Evolutionary conservation across 73 alveolate species (phyloP).

Genomic region (Uronychia setigera): DNA sequence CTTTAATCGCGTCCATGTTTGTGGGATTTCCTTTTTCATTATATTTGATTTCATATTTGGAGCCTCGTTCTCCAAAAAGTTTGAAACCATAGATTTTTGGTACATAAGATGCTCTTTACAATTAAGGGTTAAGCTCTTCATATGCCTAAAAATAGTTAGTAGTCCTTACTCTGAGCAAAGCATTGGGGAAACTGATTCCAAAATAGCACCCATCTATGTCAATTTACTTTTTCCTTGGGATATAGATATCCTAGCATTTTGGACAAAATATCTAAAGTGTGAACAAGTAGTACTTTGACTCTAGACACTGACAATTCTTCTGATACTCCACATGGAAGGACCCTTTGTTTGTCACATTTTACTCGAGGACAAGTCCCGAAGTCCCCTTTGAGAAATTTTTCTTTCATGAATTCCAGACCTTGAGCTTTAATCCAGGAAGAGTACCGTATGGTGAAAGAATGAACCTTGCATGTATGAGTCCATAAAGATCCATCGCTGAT

Average conservation of each 20-base stretch:
- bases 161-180: constrained; percentile 62
- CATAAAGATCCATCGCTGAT: constrained; percentile 67
- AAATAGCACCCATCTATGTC: constrained; percentile 96
- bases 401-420: constrained; percentile 95
- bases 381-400: constrained; percentile 88
- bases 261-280: constrained; percentile 78
- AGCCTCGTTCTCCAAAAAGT: constrained; percentile 70
- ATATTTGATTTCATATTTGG: constrained; percentile 46
- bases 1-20: too few relatives aligned
- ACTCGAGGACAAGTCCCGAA: constrained; percentile 98
- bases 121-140: constrained; percentile 30
- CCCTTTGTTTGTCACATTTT: constrained; percentile 93
- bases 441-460: constrained; percentile 64
- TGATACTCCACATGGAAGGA: constrained; percentile 94
- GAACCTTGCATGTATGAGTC: constrained; percentile 80
- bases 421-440: neutral
- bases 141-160: constrained; percentile 69
- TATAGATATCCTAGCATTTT: constrained; percentile 92
- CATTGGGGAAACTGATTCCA: constrained; percentile 88
- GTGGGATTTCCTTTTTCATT: neutral
- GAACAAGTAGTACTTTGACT: constrained; percentile 73
- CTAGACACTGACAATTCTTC: constrained; percentile 96
- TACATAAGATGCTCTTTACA: constrained; percentile 31
- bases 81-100: constrained; percentile 92
- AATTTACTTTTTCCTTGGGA: constrained; percentile 80